phyloP scores from a whole-genome alignment of 495 filamentous ascomycete genomes.

The Parmelia sp. region DNA sequence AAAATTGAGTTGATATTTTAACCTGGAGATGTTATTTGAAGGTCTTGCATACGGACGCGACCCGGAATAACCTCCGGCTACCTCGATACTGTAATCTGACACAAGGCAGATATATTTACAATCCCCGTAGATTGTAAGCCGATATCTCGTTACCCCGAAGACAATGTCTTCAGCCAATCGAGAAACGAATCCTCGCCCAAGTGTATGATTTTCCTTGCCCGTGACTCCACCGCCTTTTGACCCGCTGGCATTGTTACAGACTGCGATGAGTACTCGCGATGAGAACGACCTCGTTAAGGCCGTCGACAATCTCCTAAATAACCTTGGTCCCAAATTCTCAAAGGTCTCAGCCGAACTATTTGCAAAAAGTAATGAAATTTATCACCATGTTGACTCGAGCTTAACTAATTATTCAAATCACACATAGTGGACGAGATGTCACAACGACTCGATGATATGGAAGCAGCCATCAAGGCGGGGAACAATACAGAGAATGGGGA shows the following conservation, averaged over 20 bases:
- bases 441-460: constrained; percentile 77
- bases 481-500: constrained; percentile 33
- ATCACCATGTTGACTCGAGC: not conserved
- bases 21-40: not conserved
- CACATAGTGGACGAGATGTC: constrained; percentile 90
- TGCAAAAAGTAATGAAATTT: constrained; percentile 62
- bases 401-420: constrained; percentile 7
- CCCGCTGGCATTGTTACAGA: not conserved
- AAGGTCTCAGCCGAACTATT: constrained; percentile 77
- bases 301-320: constrained; percentile 78
- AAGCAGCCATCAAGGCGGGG: constrained; percentile 58
- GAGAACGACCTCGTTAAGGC: constrained; percentile 64
- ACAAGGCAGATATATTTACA: too few relatives aligned
- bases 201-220: not conserved
- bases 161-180: not conserved
- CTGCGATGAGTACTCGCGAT: constrained; percentile 4
- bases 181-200: not conserved
- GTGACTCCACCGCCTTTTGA: not conserved
- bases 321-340: constrained; percentile 76
- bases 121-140: not conserved
- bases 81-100: too few relatives aligned
- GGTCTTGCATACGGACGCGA: not conserved
- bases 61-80: not conserved
- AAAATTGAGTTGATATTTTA: not conserved
- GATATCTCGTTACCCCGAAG: not conserved